Conservation (phyloP, 768 basidiomycete species). For the Boletus rubropictus region DNA sequence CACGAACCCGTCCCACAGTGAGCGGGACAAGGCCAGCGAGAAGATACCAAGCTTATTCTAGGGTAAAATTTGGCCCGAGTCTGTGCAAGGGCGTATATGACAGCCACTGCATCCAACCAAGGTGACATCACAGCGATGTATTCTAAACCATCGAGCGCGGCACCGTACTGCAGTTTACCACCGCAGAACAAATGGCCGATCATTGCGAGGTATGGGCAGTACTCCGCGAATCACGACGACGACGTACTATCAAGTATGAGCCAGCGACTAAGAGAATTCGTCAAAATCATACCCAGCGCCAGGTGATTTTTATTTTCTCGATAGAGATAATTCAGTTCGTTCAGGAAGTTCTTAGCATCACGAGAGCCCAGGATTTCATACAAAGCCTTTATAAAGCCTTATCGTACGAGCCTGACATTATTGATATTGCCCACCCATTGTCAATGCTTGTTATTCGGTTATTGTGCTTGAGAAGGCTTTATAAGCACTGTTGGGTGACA, state of each 20-base stretch:
- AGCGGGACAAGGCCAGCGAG: constrained; percentile 6
- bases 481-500: too few species aligned
- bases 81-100: constrained; percentile 10
- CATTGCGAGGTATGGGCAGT: constrained; percentile 8
- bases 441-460: too few species aligned
- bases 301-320: constrained; percentile 10
- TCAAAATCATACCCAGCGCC: constrained; percentile 13
- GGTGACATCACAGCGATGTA: constrained; percentile 15
- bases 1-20: not conserved
- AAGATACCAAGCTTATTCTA: constrained; percentile 8
- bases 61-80: constrained; percentile 16
- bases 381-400: too few species aligned
- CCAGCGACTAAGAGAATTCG: not conserved
- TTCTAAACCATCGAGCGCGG: constrained; percentile 3
- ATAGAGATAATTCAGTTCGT: constrained; percentile 5
- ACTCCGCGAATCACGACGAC: not conserved
- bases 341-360: constrained; percentile 11
- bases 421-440: too few species aligned
- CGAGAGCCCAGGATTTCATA: too few species aligned
- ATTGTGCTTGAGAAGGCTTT: too few species aligned
- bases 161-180: constrained; percentile 6
- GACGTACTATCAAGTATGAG: constrained; percentile 13
- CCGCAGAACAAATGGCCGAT: constrained; percentile 11
- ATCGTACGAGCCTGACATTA: too few species aligned
- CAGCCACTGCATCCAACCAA: constrained; percentile 15